phyloP scores from a whole-genome alignment of 805 yeast species.

The Diddensiella caesifluorescens region DNA sequence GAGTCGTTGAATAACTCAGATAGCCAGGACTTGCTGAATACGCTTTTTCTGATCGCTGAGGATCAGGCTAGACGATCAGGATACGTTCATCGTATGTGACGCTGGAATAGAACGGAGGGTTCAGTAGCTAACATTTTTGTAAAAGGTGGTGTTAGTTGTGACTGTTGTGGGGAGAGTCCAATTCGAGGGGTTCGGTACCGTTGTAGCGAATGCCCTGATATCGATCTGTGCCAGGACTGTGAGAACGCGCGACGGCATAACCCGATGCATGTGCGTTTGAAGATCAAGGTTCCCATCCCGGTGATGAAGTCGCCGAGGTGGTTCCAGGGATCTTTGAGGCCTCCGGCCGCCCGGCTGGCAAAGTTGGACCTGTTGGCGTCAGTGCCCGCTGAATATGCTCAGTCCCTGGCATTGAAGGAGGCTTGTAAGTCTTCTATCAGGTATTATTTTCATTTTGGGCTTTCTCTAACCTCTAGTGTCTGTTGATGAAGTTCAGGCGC shows the following conservation, averaged over 20 bases:
- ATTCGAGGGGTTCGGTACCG: slow-evolving; percentile 45
- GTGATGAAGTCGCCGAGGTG: slow-evolving; percentile 25
- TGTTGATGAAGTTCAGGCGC: slow-evolving; percentile 2
- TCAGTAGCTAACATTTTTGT: neutral
- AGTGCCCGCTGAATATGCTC: neutral
- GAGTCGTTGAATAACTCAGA: neutral
- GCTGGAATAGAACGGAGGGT: too few relatives aligned
- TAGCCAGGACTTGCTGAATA: slow-evolving; percentile 16
- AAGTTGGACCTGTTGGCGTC: slow-evolving; percentile 8
- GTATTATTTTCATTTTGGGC: neutral
- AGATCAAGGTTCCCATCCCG: slow-evolving; percentile 29
- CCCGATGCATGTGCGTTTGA: slow-evolving; percentile 23
- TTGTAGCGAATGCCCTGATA: slow-evolving; percentile 49
- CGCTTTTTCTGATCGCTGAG: slow-evolving; percentile 24
- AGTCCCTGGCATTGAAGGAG: neutral
- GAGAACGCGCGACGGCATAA: slow-evolving; percentile 28
- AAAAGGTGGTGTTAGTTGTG: slow-evolving; percentile 29
- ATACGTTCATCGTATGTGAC: slow-evolving; percentile 23
- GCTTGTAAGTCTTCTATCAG: neutral
- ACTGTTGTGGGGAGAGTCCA: slow-evolving; percentile 31
- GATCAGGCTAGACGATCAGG: slow-evolving; percentile 22
- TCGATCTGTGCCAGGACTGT: slow-evolving; percentile 47
- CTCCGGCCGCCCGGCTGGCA: slow-evolving; percentile 9
- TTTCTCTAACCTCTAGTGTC: neutral
- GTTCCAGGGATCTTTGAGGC: slow-evolving; percentile 18